Evolutionary conservation across 1,284 basidiomycete genomes (phyloP), one percentile per base, ranked within the genome.

Genomic region (Boletus semigastroideus): DNA sequence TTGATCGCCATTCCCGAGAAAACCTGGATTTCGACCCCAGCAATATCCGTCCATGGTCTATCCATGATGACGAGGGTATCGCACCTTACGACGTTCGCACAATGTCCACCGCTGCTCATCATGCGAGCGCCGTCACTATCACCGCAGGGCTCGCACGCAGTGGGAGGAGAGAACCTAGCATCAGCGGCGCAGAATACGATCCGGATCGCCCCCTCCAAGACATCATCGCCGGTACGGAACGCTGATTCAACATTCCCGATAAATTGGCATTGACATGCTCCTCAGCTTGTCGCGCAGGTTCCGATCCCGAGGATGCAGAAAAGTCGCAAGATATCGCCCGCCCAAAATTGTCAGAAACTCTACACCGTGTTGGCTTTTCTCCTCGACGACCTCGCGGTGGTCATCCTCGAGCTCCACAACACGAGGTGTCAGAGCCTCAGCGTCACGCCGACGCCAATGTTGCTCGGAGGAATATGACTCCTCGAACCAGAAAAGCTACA

Each of bases 121-220:
- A 95, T 69, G 90, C 90, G 25, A 91, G 87, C 57, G 89, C 82
- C 0, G 75, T 94, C 43, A 94, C 92, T 0, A 76, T 95, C n/a
- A 89, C 80, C 52, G 90, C 90, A 3, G 92, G 92, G 0, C 77
- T 94, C 4, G 72, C 72, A 4, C 72, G 83, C 19, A 73, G 71
- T 7, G 67, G 67, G 20, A 69, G 77, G 53, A 72, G 83, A 51
- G 84, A 79, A 56, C 67, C 78, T 33, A 87, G 82, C 59, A 65
- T 87, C 36, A 88, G 84, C 62, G 87, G 83, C 25, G 86, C 84
- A 39, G 92, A 94, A 65, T 94, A 90, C 59, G 92, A 94, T 65
- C 91, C 92, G 2, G 92, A 94, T 45, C 75, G 92, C 39, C 88
- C 87, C 14, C 68, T 94, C 22, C 82, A 88, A 53, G 81, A 83